Base-by-base conservation (phyloP, 192 early-diverging fungal genomes). In the Backusella mclennaniae region DNA sequence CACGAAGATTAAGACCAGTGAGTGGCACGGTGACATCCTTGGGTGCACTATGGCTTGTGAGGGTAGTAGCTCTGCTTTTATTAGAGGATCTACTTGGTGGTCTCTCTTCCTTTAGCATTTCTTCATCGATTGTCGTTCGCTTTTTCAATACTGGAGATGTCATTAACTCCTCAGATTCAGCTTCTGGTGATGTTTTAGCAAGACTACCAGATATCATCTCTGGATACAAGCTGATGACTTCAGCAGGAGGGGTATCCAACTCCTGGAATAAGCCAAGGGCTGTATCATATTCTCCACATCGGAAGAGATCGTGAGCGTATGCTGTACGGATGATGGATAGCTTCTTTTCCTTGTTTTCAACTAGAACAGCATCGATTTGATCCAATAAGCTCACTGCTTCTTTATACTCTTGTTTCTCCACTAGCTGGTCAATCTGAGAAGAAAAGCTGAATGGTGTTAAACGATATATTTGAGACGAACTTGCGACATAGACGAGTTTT, bases 351-450 rank as follows among this genome's bases (percentile, higher is more conserved):
- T 90, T 92, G 36, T 92, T 90, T 0, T 92, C 88, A 66, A 93
- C 81, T 2, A 92, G 80, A 44, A 93, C 91, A 12, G 89, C 87
- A 75, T 95, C 92, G 17, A 92, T 90, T 78, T 93, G 92, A 33
- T 90, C 87, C 26, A 93, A 87, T 35, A 93, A 87, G 82, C 91
- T 93, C 39, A 93, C 86, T 0, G 92, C 93, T 75, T 95, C 92
- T 69, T 90, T 89, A 53, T 90, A 95, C 73, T 93, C 90, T 56
- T 86, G 85, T 35, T 90, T 87, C 33, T 84, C 85, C 19, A 95
- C 89, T 52, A 95, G 80, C 36, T 93, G 89, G 66, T 93, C 93
- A 42, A 94, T 90, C 84, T 93, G 87, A 8, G 83, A 83, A 0
- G 86, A 84, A 23, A 90, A 87, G 67, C 84, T 88, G 46, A 80